Percentiles rank a stretch among this genome's conserved stretches.
Evolutionary conservation across 2,329 filamentous ascomycete species (phyloP).

Genomic region (Fusarium oligoseptatum): DNA sequence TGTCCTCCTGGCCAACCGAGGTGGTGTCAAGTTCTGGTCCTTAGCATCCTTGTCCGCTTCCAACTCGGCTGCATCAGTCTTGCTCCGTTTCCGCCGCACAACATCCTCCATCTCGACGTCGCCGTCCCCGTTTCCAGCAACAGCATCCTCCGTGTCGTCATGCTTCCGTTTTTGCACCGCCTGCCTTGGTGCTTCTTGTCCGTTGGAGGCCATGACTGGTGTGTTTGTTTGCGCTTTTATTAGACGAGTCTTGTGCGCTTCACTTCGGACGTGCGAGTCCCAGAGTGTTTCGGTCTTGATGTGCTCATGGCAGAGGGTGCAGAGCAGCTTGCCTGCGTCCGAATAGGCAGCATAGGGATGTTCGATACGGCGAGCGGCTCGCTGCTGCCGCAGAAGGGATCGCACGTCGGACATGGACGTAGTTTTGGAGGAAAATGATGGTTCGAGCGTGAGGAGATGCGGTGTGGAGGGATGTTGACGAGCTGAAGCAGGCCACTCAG

Average conservation of each 20-base stretch:
- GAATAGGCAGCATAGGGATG: conserved; percentile 78
- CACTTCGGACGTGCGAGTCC: conserved; percentile 70
- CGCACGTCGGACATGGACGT: conserved; percentile 81
- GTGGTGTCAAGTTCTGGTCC: conserved; percentile 54
- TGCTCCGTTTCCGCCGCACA: conserved; percentile 61
- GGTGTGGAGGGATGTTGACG: conserved; percentile 13
- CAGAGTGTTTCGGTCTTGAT: conserved; percentile 77
- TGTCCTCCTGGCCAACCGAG: conserved; percentile 59
- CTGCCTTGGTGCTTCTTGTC: conserved; percentile 28
- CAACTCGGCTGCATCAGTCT: conserved; percentile 49
- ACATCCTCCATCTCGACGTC: conserved; percentile 54
- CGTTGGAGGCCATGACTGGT: conserved; percentile 7
- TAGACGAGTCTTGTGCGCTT: conserved; percentile 54
- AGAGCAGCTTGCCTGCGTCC: conserved; percentile 75
- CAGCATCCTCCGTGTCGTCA: conserved; percentile 50
- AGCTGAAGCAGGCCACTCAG: conserved; percentile 18
- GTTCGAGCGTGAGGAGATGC: conserved; percentile 7
- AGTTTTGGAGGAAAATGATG: neutral
- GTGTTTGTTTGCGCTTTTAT: conserved; percentile 38
- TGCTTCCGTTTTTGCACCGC: conserved; percentile 52
- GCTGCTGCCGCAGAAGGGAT: conserved; percentile 82
- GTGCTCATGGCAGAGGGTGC: conserved; percentile 73
- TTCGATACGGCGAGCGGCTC: conserved; percentile 78
- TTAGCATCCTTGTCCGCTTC: conserved; percentile 37
- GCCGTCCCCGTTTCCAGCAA: conserved; percentile 39